These are phyloP conservation scores for Hirsutella minnesotensis DNA, from an alignment of 2,329 filamentous ascomycete genomes.

Conservation along the genomic window DNA sequence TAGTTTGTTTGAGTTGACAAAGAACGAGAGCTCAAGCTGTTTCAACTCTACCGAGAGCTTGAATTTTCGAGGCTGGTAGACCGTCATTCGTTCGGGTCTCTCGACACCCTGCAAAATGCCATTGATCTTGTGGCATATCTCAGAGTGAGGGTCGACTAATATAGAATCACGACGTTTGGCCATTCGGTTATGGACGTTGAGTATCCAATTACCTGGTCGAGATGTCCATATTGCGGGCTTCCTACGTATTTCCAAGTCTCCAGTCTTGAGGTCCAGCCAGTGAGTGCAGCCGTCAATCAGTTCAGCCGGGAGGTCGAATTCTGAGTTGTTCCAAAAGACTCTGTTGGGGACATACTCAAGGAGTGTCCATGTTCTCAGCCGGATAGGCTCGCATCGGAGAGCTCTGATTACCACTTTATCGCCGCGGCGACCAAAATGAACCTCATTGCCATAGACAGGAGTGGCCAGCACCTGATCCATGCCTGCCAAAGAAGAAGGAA, in stretches of 20 bases:
- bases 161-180: conserved; percentile 8
- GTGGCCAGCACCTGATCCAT: conserved; percentile 36
- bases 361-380: no score
- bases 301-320: conserved; percentile 36
- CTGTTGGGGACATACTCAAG: conserved; percentile 22
- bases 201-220: conserved; percentile 17
- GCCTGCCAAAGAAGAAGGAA: conserved; percentile 35
- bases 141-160: conserved; percentile 38
- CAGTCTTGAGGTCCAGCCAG: conserved; percentile 39
- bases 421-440: conserved; percentile 43
- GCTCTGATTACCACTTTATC: conserved; percentile 31
- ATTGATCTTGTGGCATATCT: conserved; percentile 24
- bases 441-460: conserved; percentile 7
- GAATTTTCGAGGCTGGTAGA: conserved; percentile 23
- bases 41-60: conserved; percentile 35
- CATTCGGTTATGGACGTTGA: conserved; percentile 14
- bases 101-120: conserved; percentile 33
- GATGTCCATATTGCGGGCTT: conserved; percentile 19
- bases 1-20: conserved; percentile 27
- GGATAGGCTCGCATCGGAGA: neutral
- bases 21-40: conserved; percentile 40
- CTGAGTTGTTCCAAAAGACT: conserved; percentile 12
- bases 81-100: conserved; percentile 6
- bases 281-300: conserved; percentile 43
- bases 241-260: conserved; percentile 38